Base-by-base conservation (phyloP, 164 flowering plant genomes). In the Umbilicus rupestris region DNA sequence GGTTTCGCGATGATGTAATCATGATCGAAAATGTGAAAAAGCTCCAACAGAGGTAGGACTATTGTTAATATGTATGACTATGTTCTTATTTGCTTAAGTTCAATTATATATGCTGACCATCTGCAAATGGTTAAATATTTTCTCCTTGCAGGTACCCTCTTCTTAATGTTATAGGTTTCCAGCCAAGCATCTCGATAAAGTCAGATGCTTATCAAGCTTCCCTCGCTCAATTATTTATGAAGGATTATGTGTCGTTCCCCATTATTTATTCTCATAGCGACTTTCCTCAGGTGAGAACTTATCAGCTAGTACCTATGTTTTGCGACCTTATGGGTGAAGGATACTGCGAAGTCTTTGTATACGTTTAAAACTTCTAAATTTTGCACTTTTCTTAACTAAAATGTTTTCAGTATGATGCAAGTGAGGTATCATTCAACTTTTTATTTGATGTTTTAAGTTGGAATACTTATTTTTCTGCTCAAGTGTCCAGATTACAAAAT, bases 41-140 rank as follows among this genome's bases (percentile, higher is more conserved):
- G 63, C 83, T 92, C 77, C 86, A 92, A 74, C 88, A 82, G 72
- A 92, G 96, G 98, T 89, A 75, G 50, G 28, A 62, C n/a, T 14
- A 35, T 60, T 35, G 17, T 47, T 12, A 68, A 49, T 59, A 66
- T 58, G 19, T 39, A 63, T 24, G 16, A 19, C 11, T 35, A 33
- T 15, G 26, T 11, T 55, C 7, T 44, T 70, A 41, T 14, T 41
- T 55, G 60, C 60, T 28, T 11, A 64, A 60, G 19, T 39, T 68
- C 2, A 19, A 41, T 44, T 41, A 55, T 33, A 46, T 41, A 31
- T 49, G 41, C 65, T 39, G 29, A 15, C 19, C 31, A 24, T 17
- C 10, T 17, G 6, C 69, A 22, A 50, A 62, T 33, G 11, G 33
- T 29, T 35, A 1, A 16, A 17, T 66, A 28, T 19, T 64, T 55